Evolutionary conservation across 2,329 filamentous ascomycete species (phyloP).

Genomic region (Nakataea oryzae): DNA sequence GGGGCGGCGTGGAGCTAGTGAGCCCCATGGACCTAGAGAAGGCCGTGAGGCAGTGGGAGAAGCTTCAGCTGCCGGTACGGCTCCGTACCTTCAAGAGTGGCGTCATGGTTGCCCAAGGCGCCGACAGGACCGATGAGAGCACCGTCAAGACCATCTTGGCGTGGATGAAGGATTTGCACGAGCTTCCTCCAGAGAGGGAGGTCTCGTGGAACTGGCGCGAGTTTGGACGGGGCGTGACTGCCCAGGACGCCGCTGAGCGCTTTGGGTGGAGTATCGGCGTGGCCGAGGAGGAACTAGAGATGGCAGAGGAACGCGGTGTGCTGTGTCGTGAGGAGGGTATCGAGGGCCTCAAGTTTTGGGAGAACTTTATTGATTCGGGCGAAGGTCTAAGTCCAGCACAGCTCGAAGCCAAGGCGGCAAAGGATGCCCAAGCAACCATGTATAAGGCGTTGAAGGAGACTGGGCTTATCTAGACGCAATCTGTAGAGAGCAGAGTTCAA

Average conservation of each 20-base stretch:
- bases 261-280: conserved; percentile 98
- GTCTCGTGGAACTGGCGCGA: conserved; percentile 64
- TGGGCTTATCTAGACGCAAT: conserved; percentile 24
- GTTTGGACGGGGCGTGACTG: conserved; percentile 80
- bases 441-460: conserved; percentile 30
- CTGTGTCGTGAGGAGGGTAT: conserved; percentile 87
- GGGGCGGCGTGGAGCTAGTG: conserved; percentile 88
- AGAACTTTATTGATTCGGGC: conserved; percentile 55
- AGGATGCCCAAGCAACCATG: conserved; percentile 28
- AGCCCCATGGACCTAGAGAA: conserved; percentile 88
- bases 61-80: conserved; percentile 73
- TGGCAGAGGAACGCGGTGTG: conserved; percentile 86
- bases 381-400: conserved; percentile 18
- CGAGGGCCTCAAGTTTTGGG: conserved; percentile 88
- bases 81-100: conserved; percentile 85
- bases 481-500: no score
- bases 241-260: conserved; percentile 75
- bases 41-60: conserved; percentile 80
- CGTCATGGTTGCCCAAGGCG: conserved; percentile 84
- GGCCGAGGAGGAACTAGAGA: conserved; percentile 87
- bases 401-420: conserved; percentile 15
- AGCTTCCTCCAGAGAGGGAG: conserved; percentile 51
- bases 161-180: conserved; percentile 69
- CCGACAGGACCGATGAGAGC: conserved; percentile 82
- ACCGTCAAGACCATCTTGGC: conserved; percentile 66